Percentiles rank a stretch among this genome's conserved stretches.
These are phyloP conservation scores for Kalaharituber pfeilii DNA, from an alignment of 2,329 filamentous ascomycete genomes.

Conservation along the genomic window DNA sequence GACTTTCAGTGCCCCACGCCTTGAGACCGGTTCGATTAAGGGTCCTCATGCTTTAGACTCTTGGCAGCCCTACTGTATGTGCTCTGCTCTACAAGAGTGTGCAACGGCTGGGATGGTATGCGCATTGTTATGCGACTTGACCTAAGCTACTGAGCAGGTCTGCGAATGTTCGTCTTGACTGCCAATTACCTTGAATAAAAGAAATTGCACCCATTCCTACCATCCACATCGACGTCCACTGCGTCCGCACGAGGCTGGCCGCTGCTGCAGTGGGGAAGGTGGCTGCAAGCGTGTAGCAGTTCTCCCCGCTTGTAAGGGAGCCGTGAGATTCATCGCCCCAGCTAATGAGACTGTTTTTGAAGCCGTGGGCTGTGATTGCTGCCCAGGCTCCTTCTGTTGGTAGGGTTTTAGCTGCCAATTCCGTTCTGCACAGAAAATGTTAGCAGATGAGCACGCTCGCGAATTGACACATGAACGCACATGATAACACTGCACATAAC, in stretches of 20 bases:
- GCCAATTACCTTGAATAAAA: constrained; percentile 20
- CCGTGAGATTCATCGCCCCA: constrained; percentile 19
- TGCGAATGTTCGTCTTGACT: constrained; percentile 21
- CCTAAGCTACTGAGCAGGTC: too few relatives aligned
- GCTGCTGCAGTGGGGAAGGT: constrained; percentile 14
- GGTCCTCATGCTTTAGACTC: too few relatives aligned
- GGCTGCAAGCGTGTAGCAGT: constrained; percentile 21
- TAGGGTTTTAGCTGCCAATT: neutral
- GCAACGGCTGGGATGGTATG: too few relatives aligned
- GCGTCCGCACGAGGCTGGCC: constrained; percentile 4
- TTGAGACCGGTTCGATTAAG: too few relatives aligned
- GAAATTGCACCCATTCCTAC: neutral
- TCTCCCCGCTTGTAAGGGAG: constrained; percentile 18
- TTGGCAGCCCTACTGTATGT: too few relatives aligned
- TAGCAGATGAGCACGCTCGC: too few relatives aligned
- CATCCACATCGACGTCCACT: neutral
- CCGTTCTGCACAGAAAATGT: too few relatives aligned
- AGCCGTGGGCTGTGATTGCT: constrained; percentile 18
- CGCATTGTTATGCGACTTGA: too few relatives aligned
- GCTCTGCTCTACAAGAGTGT: too few relatives aligned
- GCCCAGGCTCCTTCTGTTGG: constrained; percentile 12
- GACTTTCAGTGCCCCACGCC: too few relatives aligned
- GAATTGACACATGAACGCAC: too few relatives aligned
- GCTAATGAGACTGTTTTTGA: constrained; percentile 20
- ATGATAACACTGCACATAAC: constrained; percentile 17